Conservation (phyloP, 2,329 filamentous ascomycete genomes). For the Pseudogymnoascus sp. region DNA sequence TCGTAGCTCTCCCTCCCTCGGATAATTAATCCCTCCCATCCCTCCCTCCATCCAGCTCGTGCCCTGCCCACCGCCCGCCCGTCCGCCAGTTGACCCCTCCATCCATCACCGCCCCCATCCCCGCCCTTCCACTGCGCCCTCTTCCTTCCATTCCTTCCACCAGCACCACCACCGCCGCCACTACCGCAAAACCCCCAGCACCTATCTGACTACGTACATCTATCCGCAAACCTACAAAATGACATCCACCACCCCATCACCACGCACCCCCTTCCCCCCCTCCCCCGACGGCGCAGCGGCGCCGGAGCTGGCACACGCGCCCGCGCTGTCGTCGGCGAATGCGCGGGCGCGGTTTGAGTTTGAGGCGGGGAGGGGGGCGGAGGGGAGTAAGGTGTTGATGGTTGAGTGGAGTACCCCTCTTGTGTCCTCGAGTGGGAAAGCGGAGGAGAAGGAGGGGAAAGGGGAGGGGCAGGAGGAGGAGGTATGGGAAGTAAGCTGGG, state of each 20-base stretch:
- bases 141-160: not conserved
- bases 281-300: not conserved
- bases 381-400: constrained; percentile 88
- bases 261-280: not conserved
- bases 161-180: not conserved
- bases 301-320: constrained; percentile 26
- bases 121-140: not conserved
- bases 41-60: not conserved
- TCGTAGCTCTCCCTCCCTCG: not conserved
- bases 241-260: not conserved
- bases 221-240: not conserved
- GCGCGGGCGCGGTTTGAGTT: constrained; percentile 85
- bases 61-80: not conserved
- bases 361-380: constrained; percentile 64
- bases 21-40: not conserved
- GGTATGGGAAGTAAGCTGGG: constrained; percentile 73
- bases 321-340: constrained; percentile 42
- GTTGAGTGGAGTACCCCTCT: constrained; percentile 61
- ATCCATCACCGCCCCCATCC: not conserved
- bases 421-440: constrained; percentile 18
- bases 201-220: not conserved
- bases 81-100: not conserved
- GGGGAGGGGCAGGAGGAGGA: constrained; percentile 37
- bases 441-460: constrained; percentile 12
- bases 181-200: not conserved